A percentile compares a stretch with the other conserved stretches of the same genome.
These are phyloP conservation scores for Nicotiana undulata DNA, from an alignment of 257 asterid genomes.

Conservation along the genomic window DNA sequence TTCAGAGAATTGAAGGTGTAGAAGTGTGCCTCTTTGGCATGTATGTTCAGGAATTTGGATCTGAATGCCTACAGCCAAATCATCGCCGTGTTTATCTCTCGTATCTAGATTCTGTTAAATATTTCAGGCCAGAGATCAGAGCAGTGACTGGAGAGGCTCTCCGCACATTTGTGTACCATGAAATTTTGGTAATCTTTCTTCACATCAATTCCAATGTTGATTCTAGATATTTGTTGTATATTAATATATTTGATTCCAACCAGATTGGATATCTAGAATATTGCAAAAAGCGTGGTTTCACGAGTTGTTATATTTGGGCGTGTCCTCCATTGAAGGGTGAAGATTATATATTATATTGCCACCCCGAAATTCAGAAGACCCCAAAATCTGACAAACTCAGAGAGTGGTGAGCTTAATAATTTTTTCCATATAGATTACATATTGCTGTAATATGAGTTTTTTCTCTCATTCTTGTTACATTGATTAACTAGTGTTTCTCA, in stretches of 20 bases:
- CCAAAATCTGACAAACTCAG: slow-evolving; percentile 98
- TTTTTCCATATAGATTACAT: slow-evolving; percentile 3
- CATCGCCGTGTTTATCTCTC: slow-evolving; percentile 98
- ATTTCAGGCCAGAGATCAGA: slow-evolving; percentile 93
- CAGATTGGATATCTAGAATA: slow-evolving; percentile 96
- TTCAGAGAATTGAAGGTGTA: slow-evolving; percentile 96
- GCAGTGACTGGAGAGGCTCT: slow-evolving; percentile 96
- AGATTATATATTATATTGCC: slow-evolving; percentile 96
- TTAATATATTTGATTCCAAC: slow-evolving; percentile 10
- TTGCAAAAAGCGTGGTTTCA: slow-evolving; percentile 90
- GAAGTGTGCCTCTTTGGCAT: slow-evolving; percentile 98
- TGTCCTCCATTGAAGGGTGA: slow-evolving; percentile 98
- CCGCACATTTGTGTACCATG: slow-evolving; percentile 95
- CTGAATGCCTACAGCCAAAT: slow-evolving; percentile 94
- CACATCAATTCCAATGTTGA: neutral
- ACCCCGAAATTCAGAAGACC: slow-evolving; percentile 98
- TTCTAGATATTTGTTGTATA: slow-evolving; percentile 5
- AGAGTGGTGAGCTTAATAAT: slow-evolving; percentile 64
- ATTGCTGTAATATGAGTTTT: slow-evolving; percentile 3
- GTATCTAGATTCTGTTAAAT: slow-evolving; percentile 94
- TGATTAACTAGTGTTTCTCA: slow-evolving; percentile 11
- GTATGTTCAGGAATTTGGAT: slow-evolving; percentile 98
- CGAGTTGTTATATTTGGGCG: slow-evolving; percentile 99
- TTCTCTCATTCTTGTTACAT: slow-evolving; percentile 1
- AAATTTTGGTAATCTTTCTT: slow-evolving; percentile 66